Percentiles rank a stretch among this genome's conserved stretches.
phyloP scores from a whole-genome alignment of 768 basidiomycete genomes.

The Leccinum aurantiacum region DNA sequence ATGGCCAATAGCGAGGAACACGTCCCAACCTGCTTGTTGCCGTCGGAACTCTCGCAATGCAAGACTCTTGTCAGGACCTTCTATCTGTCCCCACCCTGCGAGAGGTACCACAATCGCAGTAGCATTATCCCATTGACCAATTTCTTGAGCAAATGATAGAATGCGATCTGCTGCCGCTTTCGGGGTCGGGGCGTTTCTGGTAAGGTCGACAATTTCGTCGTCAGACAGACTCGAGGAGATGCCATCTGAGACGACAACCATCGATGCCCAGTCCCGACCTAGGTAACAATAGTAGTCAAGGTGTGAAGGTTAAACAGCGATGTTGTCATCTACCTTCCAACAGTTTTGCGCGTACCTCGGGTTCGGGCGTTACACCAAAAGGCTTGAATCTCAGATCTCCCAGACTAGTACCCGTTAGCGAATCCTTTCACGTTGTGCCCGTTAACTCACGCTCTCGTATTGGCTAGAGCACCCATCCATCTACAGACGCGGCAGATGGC shows the following conservation, averaged over 20 bases:
- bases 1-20: not conserved
- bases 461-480: slow-evolving; percentile 94
- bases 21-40: slow-evolving; percentile 54
- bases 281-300: slow-evolving; percentile 4
- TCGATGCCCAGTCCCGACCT: slow-evolving; percentile 85
- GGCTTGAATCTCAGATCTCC: slow-evolving; percentile 89
- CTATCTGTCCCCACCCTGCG: slow-evolving; percentile 84
- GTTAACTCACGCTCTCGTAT: slow-evolving; percentile 75
- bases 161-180: slow-evolving; percentile 81
- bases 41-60: slow-evolving; percentile 80
- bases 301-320: not conserved
- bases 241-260: slow-evolving; percentile 91
- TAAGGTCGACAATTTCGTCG: slow-evolving; percentile 91
- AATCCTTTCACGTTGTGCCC: not conserved
- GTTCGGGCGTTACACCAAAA: slow-evolving; percentile 91
- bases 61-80: slow-evolving; percentile 78
- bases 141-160: slow-evolving; percentile 81
- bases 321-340: slow-evolving; percentile 56
- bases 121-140: slow-evolving; percentile 83
- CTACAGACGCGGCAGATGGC: slow-evolving; percentile 37
- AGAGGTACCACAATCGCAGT: slow-evolving; percentile 91
- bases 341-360: slow-evolving; percentile 76
- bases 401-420: slow-evolving; percentile 47
- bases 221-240: slow-evolving; percentile 89
- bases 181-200: slow-evolving; percentile 67